Base-by-base conservation (phyloP, 495 filamentous ascomycete genomes). In the Aspergillus indologenus region DNA sequence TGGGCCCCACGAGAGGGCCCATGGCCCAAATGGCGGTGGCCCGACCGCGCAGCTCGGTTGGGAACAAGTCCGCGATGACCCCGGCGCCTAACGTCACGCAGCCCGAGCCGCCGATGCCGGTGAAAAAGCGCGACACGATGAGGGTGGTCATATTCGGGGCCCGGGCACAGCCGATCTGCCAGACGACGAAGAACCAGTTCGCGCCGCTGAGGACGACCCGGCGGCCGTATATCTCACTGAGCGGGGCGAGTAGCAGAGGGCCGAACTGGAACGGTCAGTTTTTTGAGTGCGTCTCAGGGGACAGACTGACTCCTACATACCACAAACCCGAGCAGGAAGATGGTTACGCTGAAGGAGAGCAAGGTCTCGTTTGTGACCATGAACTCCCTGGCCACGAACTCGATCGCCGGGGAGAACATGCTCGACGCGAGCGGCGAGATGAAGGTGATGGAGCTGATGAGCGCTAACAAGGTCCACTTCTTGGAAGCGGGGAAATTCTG, bases 391-490 rank as follows among this genome's bases (percentile, higher is more conserved):
- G 76, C 72, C 44, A 90, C 80, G 3, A 74, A 66, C 17, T 59
- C 60, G 1, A 89, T 70, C 0, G 85, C 83, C 0, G 90, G 90
- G 3, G 89, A 83, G 18, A 92, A 83, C 81, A 92, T 91, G 47
- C 84, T 84, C 17, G 83, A 87, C 2, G 84, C 84, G 0, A 87
- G 75, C 0, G 76, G 72, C 6, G 71, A 73, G 17, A 78, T 59
- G 49, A 86, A 75, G 9, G 81, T 83, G 49, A 78, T 65, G n/a
- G 64, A 62, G 40, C 71, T 75, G 45, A 77, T 64, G 4, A 79
- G 63, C 1, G 31, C 61, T 0, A 75, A 62, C 9, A 73, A 51
- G 1, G 29, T 52, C 68, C 70, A 74, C 71, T 84, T 83, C 51
- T 71, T 73, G 11, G 60, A 55, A 0, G 57, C 14, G 3, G 77